Conservation (phyloP, 2,329 filamentous ascomycete species). For the Teratosphaeria viscida region DNA sequence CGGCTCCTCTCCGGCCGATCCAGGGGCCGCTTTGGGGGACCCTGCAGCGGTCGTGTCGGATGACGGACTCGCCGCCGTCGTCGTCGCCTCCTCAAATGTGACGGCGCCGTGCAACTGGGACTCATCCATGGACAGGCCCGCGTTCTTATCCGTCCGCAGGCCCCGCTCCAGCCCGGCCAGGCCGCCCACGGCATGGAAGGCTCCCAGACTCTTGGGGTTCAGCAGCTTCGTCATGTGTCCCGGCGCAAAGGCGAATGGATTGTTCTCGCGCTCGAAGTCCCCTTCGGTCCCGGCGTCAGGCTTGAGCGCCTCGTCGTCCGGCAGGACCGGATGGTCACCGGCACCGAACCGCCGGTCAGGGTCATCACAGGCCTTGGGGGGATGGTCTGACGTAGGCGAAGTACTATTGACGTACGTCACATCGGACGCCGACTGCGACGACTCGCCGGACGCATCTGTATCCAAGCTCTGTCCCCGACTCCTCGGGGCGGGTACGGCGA, state of each 20-base stretch:
- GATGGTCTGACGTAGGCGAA: constrained; percentile 22
- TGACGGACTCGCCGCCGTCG: constrained; percentile 13
- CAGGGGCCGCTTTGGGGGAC: constrained; percentile 11
- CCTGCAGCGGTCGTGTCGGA: constrained; percentile 18
- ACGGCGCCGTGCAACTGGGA: constrained; percentile 51
- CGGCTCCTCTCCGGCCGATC: constrained; percentile 4
- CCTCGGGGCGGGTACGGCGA: constrained; percentile 53
- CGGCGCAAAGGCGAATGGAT: constrained; percentile 74
- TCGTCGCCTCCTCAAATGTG: constrained; percentile 54
- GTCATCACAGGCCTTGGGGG: constrained; percentile 18
- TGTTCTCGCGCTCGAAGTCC: constrained; percentile 66
- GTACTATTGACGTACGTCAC: constrained; percentile 48
- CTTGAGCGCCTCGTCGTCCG: constrained; percentile 57
- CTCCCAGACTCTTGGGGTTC: constrained; percentile 67
- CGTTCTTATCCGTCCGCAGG: constrained; percentile 51
- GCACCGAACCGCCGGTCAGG: constrained; percentile 15
- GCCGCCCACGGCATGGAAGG: constrained; percentile 67
- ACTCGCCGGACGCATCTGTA: constrained; percentile 47
- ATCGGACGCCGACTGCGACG: constrained; percentile 47
- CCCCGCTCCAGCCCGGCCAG: constrained; percentile 64
- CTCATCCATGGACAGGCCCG: constrained; percentile 64
- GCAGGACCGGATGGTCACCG: constrained; percentile 44
- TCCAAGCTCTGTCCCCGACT: constrained; percentile 58
- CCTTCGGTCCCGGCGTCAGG: constrained; percentile 66
- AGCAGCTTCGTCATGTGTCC: constrained; percentile 73